These are phyloP conservation scores for Parasarocladium wereldwijsianum DNA, from an alignment of 2,329 filamentous ascomycete species.

Conservation along the genomic window DNA sequence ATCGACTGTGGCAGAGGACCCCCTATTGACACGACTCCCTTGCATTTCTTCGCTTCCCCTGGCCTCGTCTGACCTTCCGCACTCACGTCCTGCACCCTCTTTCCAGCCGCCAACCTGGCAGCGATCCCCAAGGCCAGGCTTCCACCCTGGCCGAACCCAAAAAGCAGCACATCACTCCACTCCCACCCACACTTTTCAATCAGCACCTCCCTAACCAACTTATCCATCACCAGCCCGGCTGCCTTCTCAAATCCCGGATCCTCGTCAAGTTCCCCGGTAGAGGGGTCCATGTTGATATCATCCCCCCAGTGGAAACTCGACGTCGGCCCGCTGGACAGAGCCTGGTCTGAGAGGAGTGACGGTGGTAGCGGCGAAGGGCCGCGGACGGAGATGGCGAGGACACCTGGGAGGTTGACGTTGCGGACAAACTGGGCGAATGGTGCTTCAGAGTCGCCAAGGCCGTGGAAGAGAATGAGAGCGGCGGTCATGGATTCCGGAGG, in stretches of 20 bases:
- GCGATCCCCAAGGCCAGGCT: constrained; percentile 44
- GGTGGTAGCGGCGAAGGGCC: constrained; percentile 57
- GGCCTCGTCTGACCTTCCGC: background rate
- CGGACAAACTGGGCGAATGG: constrained; percentile 57
- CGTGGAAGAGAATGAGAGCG: constrained; percentile 70
- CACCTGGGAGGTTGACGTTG: constrained; percentile 60
- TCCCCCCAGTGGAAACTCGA: constrained; percentile 51
- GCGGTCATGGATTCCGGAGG: constrained; percentile 52
- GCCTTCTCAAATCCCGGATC: constrained; percentile 47
- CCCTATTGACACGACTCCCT: constrained; percentile 50
- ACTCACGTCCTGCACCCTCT: constrained; percentile 9
- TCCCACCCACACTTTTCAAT: constrained; percentile 44
- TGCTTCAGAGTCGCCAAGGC: constrained; percentile 60
- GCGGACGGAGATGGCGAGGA: constrained; percentile 59
- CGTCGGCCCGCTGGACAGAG: constrained; percentile 11
- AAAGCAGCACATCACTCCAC: constrained; percentile 42
- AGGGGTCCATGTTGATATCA: constrained; percentile 38
- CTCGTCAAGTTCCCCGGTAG: constrained; percentile 38
- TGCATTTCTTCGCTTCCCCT: constrained; percentile 17
- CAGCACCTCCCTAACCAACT: constrained; percentile 35
- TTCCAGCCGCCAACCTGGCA: constrained; percentile 21
- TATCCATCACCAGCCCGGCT: constrained; percentile 27
- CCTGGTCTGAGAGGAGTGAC: constrained; percentile 36
- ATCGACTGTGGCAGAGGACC: constrained; percentile 40
- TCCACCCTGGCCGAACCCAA: constrained; percentile 55